Evolutionary conservation across 2,329 filamentous ascomycete species (phyloP), one percentile per base, ranked within the genome.

Genomic region (Fusarium odoratissimum): DNA sequence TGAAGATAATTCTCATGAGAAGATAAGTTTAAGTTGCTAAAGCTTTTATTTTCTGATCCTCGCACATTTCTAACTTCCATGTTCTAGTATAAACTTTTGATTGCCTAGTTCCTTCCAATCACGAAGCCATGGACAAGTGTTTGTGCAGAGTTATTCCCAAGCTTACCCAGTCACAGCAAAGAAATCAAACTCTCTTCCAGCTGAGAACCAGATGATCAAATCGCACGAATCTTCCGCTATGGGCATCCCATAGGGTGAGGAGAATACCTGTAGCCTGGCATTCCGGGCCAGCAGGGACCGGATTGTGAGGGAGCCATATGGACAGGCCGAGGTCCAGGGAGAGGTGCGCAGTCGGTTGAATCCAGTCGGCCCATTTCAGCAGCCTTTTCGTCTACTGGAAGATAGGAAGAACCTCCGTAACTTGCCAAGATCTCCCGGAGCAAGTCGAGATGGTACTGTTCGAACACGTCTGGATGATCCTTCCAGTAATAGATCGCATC

Each of bases 71-170:
- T 54, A 54, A 40, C 35, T 40, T 37, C 14, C 11, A 13, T 40
- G 17, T 40, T 12, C 49, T 16, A n/a, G 13, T 7, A 28, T 40
- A 54, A 4, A 28, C 23, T n/a, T n/a, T 35, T 37, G 7, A n/a
- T 33, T 54, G 23, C 19, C 33, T 28, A n/a, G 23, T 40, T 54
- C 49, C 33, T 54, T 54, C 33, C 49, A 30, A 54, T 28, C 49
- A 54, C 14, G 25, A 40, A 17, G 14, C 14, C 19, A 28, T 30
- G 35, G 6, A 28, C 33, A 30, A 54, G 14, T 30, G 19, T 30
- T 54, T 40, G 19, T 30, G 35, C 23, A 40, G 19, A 54, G 31
- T 35, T 30, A 40, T 13, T 54, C 33, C 35, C 33, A 28, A 40
- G 8, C 14, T 30, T 38, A 30, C 10, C 35, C 49, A 40, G 35